Base-by-base conservation (phyloP, 2,329 filamentous ascomycete species). In the Neoarthrinium moseri region DNA sequence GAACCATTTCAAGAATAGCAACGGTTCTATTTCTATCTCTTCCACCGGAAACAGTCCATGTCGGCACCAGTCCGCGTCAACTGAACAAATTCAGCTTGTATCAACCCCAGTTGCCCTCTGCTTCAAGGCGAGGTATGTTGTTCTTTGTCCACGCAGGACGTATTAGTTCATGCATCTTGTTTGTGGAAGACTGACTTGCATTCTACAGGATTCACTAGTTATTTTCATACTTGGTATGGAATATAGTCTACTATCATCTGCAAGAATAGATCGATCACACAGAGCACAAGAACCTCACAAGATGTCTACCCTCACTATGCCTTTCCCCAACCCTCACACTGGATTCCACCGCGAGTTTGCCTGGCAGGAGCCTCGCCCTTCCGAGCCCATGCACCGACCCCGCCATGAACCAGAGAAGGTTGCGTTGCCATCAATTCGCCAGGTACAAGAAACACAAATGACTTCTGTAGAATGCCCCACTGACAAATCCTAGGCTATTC, bases 261-360 rank as follows among this genome's bases (percentile, higher is more conserved):
- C 52, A 51, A 50, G 60, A 48, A 51, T 46, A 55, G 43, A 51
- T 61, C 53, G 50, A 51, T 60, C 52, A 32, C 24, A 47, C 45
- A 57, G 60, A 52, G 52, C 50, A 35, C 47, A 36, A 52, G 53
- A 56, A 48, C 54, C 51, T 43, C 49, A 59, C 60, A 75, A 70
- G 33, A 78, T 78, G 74, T 74, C 74, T 59, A 71, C 71, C 58
- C 65, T 78, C 55, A 67, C 72, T 51, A 77, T 75, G 63, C 60
- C 72, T 50, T 62, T 68, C 42, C 65, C 71, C 12, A 61, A 69
- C 43, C 61, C 68, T 29, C 67, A 71, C 50, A 58, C 67, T 41
- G 61, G 62, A 26, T 75, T 73, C 55, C 63, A 62, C 50, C 62
- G 62, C 42, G 66, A 71, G 24, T 64, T 64, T 26, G 54, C 61